Conservation (phyloP, 768 basidiomycete genomes). For the Gelatoporia subvermispora region DNA sequence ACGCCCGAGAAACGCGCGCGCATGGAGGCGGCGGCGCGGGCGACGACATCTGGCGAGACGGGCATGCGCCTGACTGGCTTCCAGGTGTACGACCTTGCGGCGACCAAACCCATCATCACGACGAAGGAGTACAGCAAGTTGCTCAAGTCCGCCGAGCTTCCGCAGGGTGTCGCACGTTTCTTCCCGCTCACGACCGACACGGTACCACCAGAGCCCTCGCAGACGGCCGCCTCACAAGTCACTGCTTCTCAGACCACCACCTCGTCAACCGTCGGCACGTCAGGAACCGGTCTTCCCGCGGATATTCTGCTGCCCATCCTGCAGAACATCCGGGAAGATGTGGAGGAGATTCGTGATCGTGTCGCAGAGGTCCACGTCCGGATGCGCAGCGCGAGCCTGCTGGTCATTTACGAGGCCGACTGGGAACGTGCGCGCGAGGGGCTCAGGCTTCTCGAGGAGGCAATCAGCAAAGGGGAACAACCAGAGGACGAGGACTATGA, state of each 20-base stretch:
- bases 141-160: slow-evolving; percentile 63
- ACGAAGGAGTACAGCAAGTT: slow-evolving; percentile 78
- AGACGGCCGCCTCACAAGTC: background rate
- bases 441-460: slow-evolving; percentile 32
- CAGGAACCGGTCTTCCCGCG: slow-evolving; percentile 50
- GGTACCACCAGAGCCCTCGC: no score
- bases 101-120: slow-evolving; percentile 52
- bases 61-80: slow-evolving; percentile 88
- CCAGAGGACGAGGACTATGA: slow-evolving; percentile 29
- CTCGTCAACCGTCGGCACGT: slow-evolving; percentile 8
- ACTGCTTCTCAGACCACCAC: slow-evolving; percentile 7
- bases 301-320: slow-evolving; percentile 55
- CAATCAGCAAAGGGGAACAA: slow-evolving; percentile 25
- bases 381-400: slow-evolving; percentile 77
- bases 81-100: slow-evolving; percentile 73
- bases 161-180: slow-evolving; percentile 71
- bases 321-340: slow-evolving; percentile 44
- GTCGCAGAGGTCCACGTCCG: slow-evolving; percentile 59
- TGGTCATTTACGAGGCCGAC: slow-evolving; percentile 78
- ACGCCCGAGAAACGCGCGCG: slow-evolving; percentile 72
- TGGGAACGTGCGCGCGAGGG: slow-evolving; percentile 33
- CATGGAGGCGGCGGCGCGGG: slow-evolving; percentile 66
- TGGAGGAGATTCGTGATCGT: slow-evolving; percentile 45
- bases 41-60: slow-evolving; percentile 68
- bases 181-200: slow-evolving; percentile 56